These are phyloP conservation scores for Carex kokanica DNA, from an alignment of 176 grass and related monocot species.

Conservation along the genomic window DNA sequence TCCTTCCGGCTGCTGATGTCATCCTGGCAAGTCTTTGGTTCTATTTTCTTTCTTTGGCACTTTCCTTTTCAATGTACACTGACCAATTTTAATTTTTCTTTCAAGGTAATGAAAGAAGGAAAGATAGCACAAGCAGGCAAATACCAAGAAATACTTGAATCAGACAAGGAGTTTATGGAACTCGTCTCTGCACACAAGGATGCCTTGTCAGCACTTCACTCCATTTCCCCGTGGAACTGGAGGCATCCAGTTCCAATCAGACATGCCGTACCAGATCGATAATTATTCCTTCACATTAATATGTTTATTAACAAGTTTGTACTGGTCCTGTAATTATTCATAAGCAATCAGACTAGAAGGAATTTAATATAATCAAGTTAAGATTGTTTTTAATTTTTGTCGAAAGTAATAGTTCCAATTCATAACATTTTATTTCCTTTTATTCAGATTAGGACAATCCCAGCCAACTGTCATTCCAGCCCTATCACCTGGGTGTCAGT, in stretches of 20 bases:
- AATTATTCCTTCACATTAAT: no score
- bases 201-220: slow-evolving; percentile 13
- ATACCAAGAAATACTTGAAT: background rate
- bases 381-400: no score
- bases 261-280: background rate
- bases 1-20: slow-evolving; percentile 76
- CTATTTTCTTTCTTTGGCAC: background rate
- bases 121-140: slow-evolving; percentile 49
- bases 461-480: no score
- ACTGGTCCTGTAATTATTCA: no score
- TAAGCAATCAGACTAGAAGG: no score
- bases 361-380: no score
- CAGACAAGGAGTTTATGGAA: background rate
- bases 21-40: slow-evolving; percentile 60
- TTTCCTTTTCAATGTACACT: background rate
- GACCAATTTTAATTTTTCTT: background rate
- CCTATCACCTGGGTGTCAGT: no score
- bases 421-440: no score
- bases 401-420: no score
- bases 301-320: no score
- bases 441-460: no score
- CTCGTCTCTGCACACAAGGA: no score
- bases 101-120: slow-evolving; percentile 57
- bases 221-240: background rate
- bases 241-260: background rate